Evolutionary conservation across 2,329 filamentous ascomycete species (phyloP).

Genomic region (Pyrenochaeta sp.): DNA sequence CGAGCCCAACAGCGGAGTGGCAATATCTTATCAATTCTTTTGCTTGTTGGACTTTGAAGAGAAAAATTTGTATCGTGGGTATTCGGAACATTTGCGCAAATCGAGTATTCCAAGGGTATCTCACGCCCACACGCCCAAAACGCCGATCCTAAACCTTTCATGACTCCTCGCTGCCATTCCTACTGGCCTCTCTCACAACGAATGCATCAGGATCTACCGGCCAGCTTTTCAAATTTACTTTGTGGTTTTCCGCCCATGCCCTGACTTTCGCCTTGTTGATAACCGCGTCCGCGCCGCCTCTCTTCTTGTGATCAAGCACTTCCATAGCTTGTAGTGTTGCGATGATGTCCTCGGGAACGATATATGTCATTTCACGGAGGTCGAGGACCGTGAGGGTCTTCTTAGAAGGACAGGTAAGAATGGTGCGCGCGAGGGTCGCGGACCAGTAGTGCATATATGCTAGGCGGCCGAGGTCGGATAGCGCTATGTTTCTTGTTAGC

Average conservation of each 20-base stretch:
- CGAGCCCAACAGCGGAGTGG: background rate
- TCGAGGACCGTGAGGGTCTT: slow-evolving; percentile 71
- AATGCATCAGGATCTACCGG: slow-evolving; percentile 78
- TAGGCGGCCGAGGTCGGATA: slow-evolving; percentile 82
- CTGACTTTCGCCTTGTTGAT: slow-evolving; percentile 68
- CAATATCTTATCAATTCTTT: too few species aligned
- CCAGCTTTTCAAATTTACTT: slow-evolving; percentile 67
- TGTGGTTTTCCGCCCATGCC: slow-evolving; percentile 71
- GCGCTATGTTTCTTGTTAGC: slow-evolving; percentile 55
- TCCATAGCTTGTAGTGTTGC: slow-evolving; percentile 81
- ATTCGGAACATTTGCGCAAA: background rate
- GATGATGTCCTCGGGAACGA: slow-evolving; percentile 84
- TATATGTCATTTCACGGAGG: slow-evolving; percentile 81
- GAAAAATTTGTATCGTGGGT: background rate
- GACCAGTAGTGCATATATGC: slow-evolving; percentile 90
- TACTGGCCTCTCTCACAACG: slow-evolving; percentile 61
- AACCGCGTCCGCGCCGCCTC: slow-evolving; percentile 60
- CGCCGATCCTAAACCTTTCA: slow-evolving; percentile 10
- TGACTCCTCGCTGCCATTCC: slow-evolving; percentile 55
- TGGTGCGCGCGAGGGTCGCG: slow-evolving; percentile 77
- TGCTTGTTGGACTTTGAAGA: too few species aligned
- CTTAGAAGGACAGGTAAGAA: slow-evolving; percentile 57
- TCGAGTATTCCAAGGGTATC: slow-evolving; percentile 9
- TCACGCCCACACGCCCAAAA: slow-evolving; percentile 6
- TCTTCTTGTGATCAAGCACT: slow-evolving; percentile 64